These are phyloP conservation scores for Phytopythium vexans DNA, from an alignment of 352 stramenopile species.

Conservation along the genomic window DNA sequence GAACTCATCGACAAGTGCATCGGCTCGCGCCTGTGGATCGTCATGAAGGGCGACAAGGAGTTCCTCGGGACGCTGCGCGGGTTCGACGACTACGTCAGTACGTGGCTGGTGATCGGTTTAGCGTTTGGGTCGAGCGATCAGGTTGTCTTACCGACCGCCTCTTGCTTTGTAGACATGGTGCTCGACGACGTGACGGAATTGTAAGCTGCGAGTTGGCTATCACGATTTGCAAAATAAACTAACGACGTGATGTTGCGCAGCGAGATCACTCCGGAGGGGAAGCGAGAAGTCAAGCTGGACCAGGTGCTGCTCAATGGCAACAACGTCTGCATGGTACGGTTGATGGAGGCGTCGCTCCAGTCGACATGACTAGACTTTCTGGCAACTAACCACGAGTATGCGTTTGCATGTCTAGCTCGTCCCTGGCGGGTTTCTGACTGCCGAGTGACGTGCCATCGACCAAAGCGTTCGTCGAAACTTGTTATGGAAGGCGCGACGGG, in stretches of 20 bases:
- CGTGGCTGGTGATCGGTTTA: slow-evolving; percentile 14
- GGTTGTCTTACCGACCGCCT: not conserved
- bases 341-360: not conserved
- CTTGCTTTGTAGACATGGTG: slow-evolving; percentile 72
- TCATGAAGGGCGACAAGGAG: slow-evolving; percentile 98
- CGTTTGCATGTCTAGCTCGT: slow-evolving; percentile 45
- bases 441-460: not conserved
- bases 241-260: slow-evolving; percentile 17
- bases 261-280: slow-evolving; percentile 85
- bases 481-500: no score
- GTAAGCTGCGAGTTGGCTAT: slow-evolving; percentile 34
- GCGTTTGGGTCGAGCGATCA: not conserved
- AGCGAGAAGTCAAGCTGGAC: slow-evolving; percentile 85
- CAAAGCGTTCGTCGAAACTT: no score
- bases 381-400: not conserved
- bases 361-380: slow-evolving; percentile 4
- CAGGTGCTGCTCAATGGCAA: slow-evolving; percentile 99
- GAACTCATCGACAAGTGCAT: slow-evolving; percentile 99
- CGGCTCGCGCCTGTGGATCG: slow-evolving; percentile 97
- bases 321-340: slow-evolving; percentile 92
- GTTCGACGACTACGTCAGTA: slow-evolving; percentile 98
- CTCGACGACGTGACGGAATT: slow-evolving; percentile 95
- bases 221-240: not conserved
- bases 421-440: slow-evolving; percentile 64
- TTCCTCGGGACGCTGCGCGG: slow-evolving; percentile 92